These are phyloP conservation scores for Fusarium longipes DNA, from an alignment of 2,329 filamentous ascomycete genomes.

Conservation along the genomic window DNA sequence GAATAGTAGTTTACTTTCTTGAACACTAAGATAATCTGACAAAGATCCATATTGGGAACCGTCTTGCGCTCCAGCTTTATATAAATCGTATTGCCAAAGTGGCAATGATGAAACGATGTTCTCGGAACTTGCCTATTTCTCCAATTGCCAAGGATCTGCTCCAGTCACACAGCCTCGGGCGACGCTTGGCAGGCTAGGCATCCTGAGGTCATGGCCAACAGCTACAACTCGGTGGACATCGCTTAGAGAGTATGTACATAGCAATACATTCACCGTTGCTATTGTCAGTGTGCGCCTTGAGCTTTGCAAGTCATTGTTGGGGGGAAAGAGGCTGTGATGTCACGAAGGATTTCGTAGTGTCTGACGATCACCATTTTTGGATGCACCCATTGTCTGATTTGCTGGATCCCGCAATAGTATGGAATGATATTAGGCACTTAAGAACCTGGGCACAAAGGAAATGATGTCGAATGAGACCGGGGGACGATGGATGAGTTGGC, in stretches of 20 bases:
- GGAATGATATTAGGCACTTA: not conserved
- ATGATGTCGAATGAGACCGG: not conserved
- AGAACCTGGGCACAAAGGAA: not conserved
- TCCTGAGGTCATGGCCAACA: not conserved
- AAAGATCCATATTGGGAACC: not conserved
- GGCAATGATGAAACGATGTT: conserved; percentile 10
- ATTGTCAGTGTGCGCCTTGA: not conserved
- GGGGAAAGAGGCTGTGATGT: not conserved
- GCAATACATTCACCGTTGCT: not conserved
- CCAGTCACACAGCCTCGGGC: not conserved
- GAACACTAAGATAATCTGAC: not conserved
- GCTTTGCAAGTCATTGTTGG: not conserved
- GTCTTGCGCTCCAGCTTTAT: not conserved
- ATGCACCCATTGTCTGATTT: not conserved
- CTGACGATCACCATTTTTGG: not conserved
- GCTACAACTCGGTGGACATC: not conserved
- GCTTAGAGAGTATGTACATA: not conserved
- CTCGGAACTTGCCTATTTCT: not conserved
- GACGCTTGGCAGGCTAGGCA: not conserved
- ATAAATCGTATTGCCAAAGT: not conserved
- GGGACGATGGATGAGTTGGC: not conserved
- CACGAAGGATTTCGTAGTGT: not conserved
- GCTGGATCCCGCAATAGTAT: not conserved
- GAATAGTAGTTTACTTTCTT: not conserved
- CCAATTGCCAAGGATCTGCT: not conserved